These are phyloP conservation scores for Cladophialophora yegresii DNA, from an alignment of 2,329 filamentous ascomycete genomes.

Conservation along the genomic window DNA sequence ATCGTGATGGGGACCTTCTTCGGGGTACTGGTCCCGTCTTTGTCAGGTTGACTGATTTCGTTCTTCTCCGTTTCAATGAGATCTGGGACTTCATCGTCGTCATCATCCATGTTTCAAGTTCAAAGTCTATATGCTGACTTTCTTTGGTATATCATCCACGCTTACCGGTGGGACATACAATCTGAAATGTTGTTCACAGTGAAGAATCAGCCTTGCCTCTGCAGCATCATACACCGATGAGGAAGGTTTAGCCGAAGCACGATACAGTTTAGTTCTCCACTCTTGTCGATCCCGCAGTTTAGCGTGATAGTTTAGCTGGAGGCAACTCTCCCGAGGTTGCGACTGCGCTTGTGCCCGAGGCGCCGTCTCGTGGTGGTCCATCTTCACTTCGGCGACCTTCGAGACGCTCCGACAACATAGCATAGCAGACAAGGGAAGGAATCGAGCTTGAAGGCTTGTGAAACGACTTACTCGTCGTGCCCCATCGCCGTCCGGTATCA, in stretches of 20 bases:
- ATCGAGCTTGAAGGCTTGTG: background rate
- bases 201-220: background rate
- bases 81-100: constrained; percentile 50
- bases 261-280: background rate
- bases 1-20: constrained; percentile 54
- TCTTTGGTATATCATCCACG: background rate
- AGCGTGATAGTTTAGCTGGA: background rate
- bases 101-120: constrained; percentile 42
- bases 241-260: background rate
- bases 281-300: background rate
- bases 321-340: background rate
- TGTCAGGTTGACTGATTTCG: constrained; percentile 17
- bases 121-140: no score
- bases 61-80: constrained; percentile 43
- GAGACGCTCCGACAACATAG: background rate
- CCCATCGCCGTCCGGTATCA: background rate
- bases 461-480: background rate
- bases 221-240: background rate
- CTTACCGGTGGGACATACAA: background rate
- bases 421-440: background rate
- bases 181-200: background rate
- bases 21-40: constrained; percentile 5
- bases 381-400: background rate
- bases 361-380: background rate
- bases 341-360: background rate